Base-by-base conservation (phyloP, 768 basidiomycete genomes). In the Rhizopogon vesiculosus region DNA sequence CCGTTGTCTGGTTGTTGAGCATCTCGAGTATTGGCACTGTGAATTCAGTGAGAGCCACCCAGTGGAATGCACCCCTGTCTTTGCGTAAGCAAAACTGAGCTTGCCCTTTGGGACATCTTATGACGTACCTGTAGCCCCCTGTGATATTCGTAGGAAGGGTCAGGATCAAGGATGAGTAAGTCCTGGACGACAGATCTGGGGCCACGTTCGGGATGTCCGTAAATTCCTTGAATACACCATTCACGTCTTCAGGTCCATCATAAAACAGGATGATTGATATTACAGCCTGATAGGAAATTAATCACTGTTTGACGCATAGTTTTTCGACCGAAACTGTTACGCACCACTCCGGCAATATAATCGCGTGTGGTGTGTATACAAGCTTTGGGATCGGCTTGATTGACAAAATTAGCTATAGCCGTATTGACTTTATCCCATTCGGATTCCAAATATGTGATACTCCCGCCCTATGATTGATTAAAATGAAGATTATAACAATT, bases 251-350 rank as follows among this genome's bases (percentile, higher is more conserved):
- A 22, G 67, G 82, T 0, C 58, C 79, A 60, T 87, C 79, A 59
- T 87, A 86, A 66, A 87, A 87, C 28, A 86, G 51, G 4, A 81
- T 53, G 6, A 71, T 65, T 55, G 67, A 64, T 48, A 56, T 55
- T 35, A 62, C 31, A 42, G 51, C 51, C 66, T 62, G 42, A 7
- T 3, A 53, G 38, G 8, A 52, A 19, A 16, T 41, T 57, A 63
- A 40, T 42, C 22, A 45, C 41, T 33, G 8, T 3, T 33, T 3
- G 31, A 22, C 22, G 7, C 31, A 9, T 6, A 33, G 8, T 7
- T 33, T 10, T 33, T 33, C 22, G 22, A 22, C 22, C 31, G 8
- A 3, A 31, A 31, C 39, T 10, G 19, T 22, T 1, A 42, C 29
- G 54, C 18, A 54, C 71, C 51, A 80, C 81, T 66, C 67, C 49